Base-by-base conservation (phyloP, 2,329 filamentous ascomycete species). In the Mollisiaceae sp. region DNA sequence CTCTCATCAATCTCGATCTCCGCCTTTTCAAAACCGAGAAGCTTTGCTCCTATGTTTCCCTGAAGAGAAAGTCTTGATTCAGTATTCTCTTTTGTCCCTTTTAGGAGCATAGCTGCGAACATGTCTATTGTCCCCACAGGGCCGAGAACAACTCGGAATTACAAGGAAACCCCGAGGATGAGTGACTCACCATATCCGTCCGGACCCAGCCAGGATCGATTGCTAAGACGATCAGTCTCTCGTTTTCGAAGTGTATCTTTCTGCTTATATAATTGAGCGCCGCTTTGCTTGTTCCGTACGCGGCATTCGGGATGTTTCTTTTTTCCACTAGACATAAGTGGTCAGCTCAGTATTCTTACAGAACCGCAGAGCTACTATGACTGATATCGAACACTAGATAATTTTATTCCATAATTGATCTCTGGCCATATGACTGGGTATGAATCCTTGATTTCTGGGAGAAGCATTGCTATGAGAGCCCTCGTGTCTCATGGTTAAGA, bases 251-350 rank as follows among this genome's bases (percentile, higher is more conserved):
- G 27, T 77, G 69, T 12, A 78, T 72, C 61, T 75, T 76, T 11
- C 69, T 67, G 8, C 72, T 72, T 36, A 78, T 59, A 41, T 60
- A 78, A 59, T 79, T 76, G 45, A 77, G 45, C 12, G 64, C 67
- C 18, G 67, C 67, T 71, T 84, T 84, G 56, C 75, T 75, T 1
- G 78, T 71, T 0, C 77, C 82, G 56, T 85, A 83, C n/a, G n/a
- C 41, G 2, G 41, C 43, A 60, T 56, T 63, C 35, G 58, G 61
- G 14, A 66, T 35, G 22, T 52, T 24, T n/a, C 27, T 63, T 32
- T 39, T 59, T 47, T 67, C 55, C 38, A 65, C 41, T 43, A 18
- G 15, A 43, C 15, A 43, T 15, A 43, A 43, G 38, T 9, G 5
- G n/a, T 15, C n/a, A 18, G 41, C 41, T 18, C 15, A 43, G 18